Conservation (phyloP, 2,329 filamentous ascomycete genomes). For the Colletotrichum spinosum region DNA sequence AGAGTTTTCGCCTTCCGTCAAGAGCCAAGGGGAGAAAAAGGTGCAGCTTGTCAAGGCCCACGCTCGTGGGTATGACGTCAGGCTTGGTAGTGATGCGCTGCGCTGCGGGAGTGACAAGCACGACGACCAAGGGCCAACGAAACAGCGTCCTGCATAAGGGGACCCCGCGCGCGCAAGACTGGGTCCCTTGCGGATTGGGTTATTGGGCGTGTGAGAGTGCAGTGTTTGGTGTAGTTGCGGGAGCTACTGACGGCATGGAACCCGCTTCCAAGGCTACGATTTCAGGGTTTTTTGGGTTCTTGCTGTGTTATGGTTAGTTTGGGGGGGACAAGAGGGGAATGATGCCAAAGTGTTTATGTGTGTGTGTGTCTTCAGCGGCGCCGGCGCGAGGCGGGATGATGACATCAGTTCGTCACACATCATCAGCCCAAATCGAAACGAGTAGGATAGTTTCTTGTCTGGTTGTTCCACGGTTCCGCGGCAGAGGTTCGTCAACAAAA, state of each 20-base stretch:
- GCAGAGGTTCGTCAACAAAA: constrained; percentile 6
- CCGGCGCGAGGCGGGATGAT: background rate
- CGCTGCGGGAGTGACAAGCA: too few relatives aligned
- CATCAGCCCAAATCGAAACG: background rate
- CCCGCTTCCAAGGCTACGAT: constrained; percentile 16
- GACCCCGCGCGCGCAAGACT: too few relatives aligned
- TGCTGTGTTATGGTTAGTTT: background rate
- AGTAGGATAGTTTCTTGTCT: background rate
- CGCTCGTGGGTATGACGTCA: too few relatives aligned
- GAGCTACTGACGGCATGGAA: constrained; percentile 26
- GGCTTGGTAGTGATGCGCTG: too few relatives aligned
- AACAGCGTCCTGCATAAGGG: too few relatives aligned
- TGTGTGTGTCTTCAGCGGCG: background rate
- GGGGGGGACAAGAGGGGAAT: background rate
- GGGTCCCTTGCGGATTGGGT: too few relatives aligned
- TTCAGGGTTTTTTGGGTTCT: constrained; percentile 13
- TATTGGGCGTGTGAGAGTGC: too few relatives aligned
- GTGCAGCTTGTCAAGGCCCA: too few relatives aligned
- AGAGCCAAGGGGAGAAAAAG: too few relatives aligned
- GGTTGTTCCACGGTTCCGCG: background rate
- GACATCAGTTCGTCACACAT: constrained; percentile 20
- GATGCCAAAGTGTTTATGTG: background rate
- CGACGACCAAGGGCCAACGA: too few relatives aligned
- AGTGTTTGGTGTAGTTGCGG: too few relatives aligned
- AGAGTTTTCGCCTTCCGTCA: too few relatives aligned